A percentile compares a stretch with the other conserved stretches of the same genome.
Evolutionary conservation across 257 asterid species (phyloP).

Genomic region (Dorcoceras hygrometricum): DNA sequence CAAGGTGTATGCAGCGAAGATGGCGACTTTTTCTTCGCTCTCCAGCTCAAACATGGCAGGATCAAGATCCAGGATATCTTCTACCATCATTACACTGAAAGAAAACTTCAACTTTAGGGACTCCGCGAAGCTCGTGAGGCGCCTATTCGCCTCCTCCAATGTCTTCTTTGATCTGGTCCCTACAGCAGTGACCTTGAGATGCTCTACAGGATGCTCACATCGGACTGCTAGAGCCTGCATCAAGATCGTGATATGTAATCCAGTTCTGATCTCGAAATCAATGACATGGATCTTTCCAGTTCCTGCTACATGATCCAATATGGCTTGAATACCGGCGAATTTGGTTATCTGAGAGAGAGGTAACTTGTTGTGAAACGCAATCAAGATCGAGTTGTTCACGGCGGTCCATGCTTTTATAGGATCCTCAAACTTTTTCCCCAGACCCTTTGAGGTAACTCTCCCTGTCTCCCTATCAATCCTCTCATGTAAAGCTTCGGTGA

Average conservation of each 20-base stretch:
- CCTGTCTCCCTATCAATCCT: conserved; percentile 52
- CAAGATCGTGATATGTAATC: conserved; percentile 47
- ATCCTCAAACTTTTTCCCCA: conserved; percentile 26
- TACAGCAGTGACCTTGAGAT: conserved; percentile 55
- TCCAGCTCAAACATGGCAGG: conserved; percentile 27
- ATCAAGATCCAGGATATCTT: conserved; percentile 37
- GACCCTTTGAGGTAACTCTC: conserved; percentile 17
- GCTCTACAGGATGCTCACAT: conserved; percentile 29
- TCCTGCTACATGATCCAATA: conserved; percentile 40
- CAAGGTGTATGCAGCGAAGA: conserved; percentile 37
- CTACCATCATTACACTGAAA: conserved; percentile 43
- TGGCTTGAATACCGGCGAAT: conserved; percentile 50
- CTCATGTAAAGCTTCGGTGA: conserved; percentile 48
- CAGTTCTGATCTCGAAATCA: conserved; percentile 47
- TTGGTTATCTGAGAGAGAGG: conserved; percentile 48
- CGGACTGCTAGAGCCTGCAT: conserved; percentile 64
- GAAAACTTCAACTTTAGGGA: conserved; percentile 40
- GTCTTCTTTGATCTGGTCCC: conserved; percentile 34
- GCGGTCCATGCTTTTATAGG: conserved; percentile 25
- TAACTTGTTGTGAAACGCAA: conserved; percentile 38
- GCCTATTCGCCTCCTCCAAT: conserved; percentile 45
- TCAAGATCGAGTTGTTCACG: neutral
- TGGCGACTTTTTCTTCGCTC: conserved; percentile 39
- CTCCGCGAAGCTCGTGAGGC: conserved; percentile 44
- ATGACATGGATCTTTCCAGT: conserved; percentile 49